phyloP scores from a whole-genome alignment of 2,329 filamentous ascomycete species.

The Diplodia intermedia region DNA sequence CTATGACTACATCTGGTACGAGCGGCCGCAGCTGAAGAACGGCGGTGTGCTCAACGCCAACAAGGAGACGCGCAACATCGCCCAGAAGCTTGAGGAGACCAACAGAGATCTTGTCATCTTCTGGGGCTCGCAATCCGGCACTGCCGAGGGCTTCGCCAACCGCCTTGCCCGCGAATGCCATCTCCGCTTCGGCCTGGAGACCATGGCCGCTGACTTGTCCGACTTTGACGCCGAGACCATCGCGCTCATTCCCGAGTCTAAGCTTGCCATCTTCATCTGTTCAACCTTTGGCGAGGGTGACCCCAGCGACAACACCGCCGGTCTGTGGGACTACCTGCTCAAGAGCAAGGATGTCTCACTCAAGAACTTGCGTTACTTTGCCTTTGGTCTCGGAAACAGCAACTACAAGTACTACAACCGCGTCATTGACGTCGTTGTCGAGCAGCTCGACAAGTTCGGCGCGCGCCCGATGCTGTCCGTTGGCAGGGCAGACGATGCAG shows the following conservation, averaged over 20 bases:
- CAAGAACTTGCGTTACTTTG: slow-evolving; percentile 48
- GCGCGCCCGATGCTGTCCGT: slow-evolving; percentile 44
- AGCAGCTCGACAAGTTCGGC: slow-evolving; percentile 44
- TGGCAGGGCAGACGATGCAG: slow-evolving; percentile 51
- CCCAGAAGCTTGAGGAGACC: slow-evolving; percentile 51
- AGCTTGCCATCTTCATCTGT: slow-evolving; percentile 47
- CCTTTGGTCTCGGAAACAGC: slow-evolving; percentile 55
- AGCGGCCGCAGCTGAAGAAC: slow-evolving; percentile 55
- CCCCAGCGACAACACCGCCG: slow-evolving; percentile 48
- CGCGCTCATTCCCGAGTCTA: slow-evolving; percentile 38
- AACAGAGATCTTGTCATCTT: slow-evolving; percentile 50
- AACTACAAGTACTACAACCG: slow-evolving; percentile 58
- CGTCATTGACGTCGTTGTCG: slow-evolving; percentile 48
- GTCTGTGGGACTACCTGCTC: slow-evolving; percentile 47
- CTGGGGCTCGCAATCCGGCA: slow-evolving; percentile 59
- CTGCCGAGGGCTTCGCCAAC: slow-evolving; percentile 54
- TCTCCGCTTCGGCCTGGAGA: slow-evolving; percentile 50
- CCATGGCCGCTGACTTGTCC: slow-evolving; percentile 54
- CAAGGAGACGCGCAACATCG: slow-evolving; percentile 56
- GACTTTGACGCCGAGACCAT: slow-evolving; percentile 57
- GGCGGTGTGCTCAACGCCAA: slow-evolving; percentile 37
- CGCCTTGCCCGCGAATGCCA: slow-evolving; percentile 51
- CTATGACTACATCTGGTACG: slow-evolving; percentile 56
- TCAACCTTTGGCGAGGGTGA: slow-evolving; percentile 51
- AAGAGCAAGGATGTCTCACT: slow-evolving; percentile 37